phyloP scores from a whole-genome alignment of 2,329 filamentous ascomycete species.

The Pestalotiopsis sp. region DNA sequence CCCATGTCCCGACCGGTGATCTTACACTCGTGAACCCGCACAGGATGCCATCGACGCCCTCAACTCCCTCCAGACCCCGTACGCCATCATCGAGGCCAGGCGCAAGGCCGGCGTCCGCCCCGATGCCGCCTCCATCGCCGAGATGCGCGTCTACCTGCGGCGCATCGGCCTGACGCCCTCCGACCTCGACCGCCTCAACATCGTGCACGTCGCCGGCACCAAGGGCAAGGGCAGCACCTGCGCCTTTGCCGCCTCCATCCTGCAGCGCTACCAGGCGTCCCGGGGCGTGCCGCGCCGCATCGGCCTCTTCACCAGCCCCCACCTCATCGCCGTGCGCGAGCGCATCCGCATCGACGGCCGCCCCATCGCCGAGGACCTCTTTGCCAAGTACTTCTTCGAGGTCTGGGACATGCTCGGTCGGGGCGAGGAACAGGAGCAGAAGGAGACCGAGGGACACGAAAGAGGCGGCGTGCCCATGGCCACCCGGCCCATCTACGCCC shows the following conservation, averaged over 20 bases:
- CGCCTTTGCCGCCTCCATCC: slow-evolving; percentile 67
- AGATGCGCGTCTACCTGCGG: slow-evolving; percentile 78
- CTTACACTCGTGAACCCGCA: too few species aligned
- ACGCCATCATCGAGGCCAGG: slow-evolving; percentile 77
- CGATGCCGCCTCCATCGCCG: slow-evolving; percentile 70
- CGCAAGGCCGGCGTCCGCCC: slow-evolving; percentile 73
- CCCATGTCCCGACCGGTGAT: background rate
- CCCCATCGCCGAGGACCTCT: slow-evolving; percentile 60
- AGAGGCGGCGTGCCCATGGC: slow-evolving; percentile 33
- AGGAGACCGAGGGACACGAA: slow-evolving; percentile 26
- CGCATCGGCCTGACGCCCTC: slow-evolving; percentile 74
- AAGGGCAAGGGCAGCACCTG: slow-evolving; percentile 78
- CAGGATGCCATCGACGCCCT: slow-evolving; percentile 85
- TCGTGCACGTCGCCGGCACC: slow-evolving; percentile 74
- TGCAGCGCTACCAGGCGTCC: slow-evolving; percentile 51
- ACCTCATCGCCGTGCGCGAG: slow-evolving; percentile 69
- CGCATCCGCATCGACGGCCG: slow-evolving; percentile 65
- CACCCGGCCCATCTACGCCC: slow-evolving; percentile 59
- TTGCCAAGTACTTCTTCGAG: slow-evolving; percentile 69
- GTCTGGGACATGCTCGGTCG: slow-evolving; percentile 62
- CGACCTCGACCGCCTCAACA: slow-evolving; percentile 64
- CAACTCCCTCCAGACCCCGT: slow-evolving; percentile 91
- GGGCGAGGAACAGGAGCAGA: slow-evolving; percentile 29
- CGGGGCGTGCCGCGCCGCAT: slow-evolving; percentile 44
- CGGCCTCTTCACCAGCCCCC: slow-evolving; percentile 71